A percentile compares a stretch with the other conserved stretches of the same genome.
Evolutionary conservation across 352 stramenopile genomes (phyloP).

Genomic region (Phytopythium boreale): DNA sequence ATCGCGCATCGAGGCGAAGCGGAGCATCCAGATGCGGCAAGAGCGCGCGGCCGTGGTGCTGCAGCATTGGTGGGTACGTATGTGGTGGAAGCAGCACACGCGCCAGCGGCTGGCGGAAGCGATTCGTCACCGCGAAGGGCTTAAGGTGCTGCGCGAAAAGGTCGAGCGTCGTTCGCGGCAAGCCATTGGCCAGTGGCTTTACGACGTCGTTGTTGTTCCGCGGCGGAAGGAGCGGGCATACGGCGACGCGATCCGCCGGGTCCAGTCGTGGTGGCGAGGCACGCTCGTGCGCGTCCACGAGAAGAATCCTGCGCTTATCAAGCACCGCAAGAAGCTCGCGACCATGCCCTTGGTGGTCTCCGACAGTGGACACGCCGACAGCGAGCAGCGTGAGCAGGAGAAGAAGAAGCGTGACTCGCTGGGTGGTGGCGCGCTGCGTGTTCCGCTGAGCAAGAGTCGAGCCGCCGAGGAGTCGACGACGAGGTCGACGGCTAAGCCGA

Average conservation of each 20-base stretch:
- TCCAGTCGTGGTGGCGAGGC: constrained; percentile 78
- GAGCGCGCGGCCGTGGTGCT: constrained; percentile 18
- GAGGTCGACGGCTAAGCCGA: constrained; percentile 23
- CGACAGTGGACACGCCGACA: background rate
- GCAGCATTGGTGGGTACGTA: constrained; percentile 41
- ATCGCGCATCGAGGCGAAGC: constrained; percentile 20
- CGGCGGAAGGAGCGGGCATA: constrained; percentile 15
- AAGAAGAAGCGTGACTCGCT: constrained; percentile 1
- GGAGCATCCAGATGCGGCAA: constrained; percentile 7
- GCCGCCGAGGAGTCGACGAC: constrained; percentile 10
- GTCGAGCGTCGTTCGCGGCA: constrained; percentile 15
- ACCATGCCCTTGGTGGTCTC: constrained; percentile 45
- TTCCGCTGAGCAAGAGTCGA: constrained; percentile 1
- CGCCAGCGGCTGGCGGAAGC: constrained; percentile 19
- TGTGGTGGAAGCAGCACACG: constrained; percentile 35
- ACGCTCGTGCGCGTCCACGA: constrained; percentile 53
- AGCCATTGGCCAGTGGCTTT: constrained; percentile 25
- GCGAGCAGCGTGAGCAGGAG: background rate
- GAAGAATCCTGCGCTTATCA: constrained; percentile 30
- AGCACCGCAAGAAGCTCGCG: constrained; percentile 54
- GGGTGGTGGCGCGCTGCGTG: background rate
- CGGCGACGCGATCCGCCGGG: constrained; percentile 14
- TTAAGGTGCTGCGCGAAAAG: constrained; percentile 18
- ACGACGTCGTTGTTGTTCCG: constrained; percentile 20
- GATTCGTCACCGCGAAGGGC: constrained; percentile 19